These are phyloP conservation scores for Nemania bipapillata DNA, from an alignment of 2,329 filamentous ascomycete species.

Conservation along the genomic window DNA sequence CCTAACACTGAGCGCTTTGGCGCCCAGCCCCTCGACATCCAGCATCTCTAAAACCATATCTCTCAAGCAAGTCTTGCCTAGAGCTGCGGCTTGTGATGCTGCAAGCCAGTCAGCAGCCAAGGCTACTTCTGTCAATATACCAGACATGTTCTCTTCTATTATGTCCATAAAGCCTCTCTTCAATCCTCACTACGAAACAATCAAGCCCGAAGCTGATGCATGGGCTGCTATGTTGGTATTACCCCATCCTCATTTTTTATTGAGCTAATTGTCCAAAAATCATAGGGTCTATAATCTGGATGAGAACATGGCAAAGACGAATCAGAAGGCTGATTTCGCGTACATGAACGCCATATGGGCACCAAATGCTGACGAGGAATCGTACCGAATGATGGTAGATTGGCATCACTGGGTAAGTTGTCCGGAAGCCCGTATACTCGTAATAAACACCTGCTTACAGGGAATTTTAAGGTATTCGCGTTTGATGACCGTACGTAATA, in stretches of 20 bases:
- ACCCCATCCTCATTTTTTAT: slow-evolving; percentile 14
- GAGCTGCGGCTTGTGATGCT: neutral
- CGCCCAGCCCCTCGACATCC: neutral
- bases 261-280: neutral
- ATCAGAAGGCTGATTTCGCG: slow-evolving; percentile 42
- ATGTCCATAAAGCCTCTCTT: slow-evolving; percentile 42
- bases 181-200: slow-evolving; percentile 44
- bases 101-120: neutral
- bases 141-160: slow-evolving; percentile 49
- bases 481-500: slow-evolving; percentile 39
- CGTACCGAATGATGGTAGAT: slow-evolving; percentile 45
- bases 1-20: slow-evolving; percentile 8
- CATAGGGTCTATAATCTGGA: slow-evolving; percentile 38
- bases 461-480: slow-evolving; percentile 17
- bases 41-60: slow-evolving; percentile 22
- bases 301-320: slow-evolving; percentile 36
- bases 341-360: slow-evolving; percentile 42
- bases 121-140: slow-evolving; percentile 33
- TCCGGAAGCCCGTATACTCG: neutral
- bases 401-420: slow-evolving; percentile 47
- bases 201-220: slow-evolving; percentile 44
- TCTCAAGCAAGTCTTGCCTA: neutral
- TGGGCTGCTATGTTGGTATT: slow-evolving; percentile 40
- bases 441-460: neutral
- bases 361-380: slow-evolving; percentile 41